These are phyloP conservation scores for Thraustotheca clavata DNA, from an alignment of 352 stramenopile genomes.

Conservation along the genomic window DNA sequence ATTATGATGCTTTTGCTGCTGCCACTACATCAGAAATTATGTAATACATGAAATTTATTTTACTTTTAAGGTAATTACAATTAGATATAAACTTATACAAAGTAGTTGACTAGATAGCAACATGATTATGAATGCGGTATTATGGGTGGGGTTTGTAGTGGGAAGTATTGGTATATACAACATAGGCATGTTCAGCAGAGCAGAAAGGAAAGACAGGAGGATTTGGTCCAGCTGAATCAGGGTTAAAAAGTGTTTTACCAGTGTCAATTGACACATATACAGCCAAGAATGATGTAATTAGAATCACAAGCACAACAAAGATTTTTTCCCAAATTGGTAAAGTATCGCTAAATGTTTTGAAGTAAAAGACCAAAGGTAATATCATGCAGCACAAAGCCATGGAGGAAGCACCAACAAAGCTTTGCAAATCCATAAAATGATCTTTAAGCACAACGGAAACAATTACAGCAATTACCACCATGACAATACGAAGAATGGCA, in stretches of 20 bases:
- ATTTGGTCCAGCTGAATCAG: slow-evolving; percentile 29
- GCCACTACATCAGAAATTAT: neutral
- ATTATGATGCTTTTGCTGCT: slow-evolving; percentile 39
- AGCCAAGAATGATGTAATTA: neutral
- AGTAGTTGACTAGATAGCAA: neutral
- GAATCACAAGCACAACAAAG: neutral
- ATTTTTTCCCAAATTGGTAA: neutral
- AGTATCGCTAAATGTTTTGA: slow-evolving; percentile 27
- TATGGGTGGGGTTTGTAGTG: slow-evolving; percentile 10
- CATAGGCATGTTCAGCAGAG: slow-evolving; percentile 43
- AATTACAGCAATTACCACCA: slow-evolving; percentile 31
- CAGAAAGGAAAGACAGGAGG: slow-evolving; percentile 60
- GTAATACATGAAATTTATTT: neutral
- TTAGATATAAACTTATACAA: neutral
- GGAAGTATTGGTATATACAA: slow-evolving; percentile 42
- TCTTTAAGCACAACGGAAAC: slow-evolving; percentile 36
- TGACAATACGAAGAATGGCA: slow-evolving; percentile 27
- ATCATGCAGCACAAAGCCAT: slow-evolving; percentile 43
- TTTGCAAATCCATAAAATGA: slow-evolving; percentile 34
- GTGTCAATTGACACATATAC: slow-evolving; percentile 2
- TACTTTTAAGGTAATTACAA: neutral
- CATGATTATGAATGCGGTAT: neutral
- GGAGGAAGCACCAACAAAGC: slow-evolving; percentile 36
- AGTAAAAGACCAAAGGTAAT: slow-evolving; percentile 33
- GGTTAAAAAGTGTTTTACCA: slow-evolving; percentile 1